Conservation (phyloP, 2,329 filamentous ascomycete species). For the Colletotrichum sp. region DNA sequence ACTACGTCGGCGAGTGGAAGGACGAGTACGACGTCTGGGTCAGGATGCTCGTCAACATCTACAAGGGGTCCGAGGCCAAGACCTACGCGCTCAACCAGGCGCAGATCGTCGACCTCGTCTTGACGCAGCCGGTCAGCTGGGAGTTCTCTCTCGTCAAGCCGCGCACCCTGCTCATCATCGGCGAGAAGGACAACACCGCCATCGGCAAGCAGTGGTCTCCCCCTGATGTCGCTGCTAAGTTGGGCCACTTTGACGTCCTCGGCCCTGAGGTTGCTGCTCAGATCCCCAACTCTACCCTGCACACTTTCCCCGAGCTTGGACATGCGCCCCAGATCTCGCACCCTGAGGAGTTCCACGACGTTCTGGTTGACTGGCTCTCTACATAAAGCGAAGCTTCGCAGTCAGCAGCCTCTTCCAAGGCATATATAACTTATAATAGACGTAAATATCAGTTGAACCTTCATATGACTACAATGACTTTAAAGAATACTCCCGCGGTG, state of each 20-base stretch:
- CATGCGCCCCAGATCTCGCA: conserved; percentile 60
- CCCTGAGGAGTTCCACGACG: conserved; percentile 50
- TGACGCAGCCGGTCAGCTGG: conserved; percentile 55
- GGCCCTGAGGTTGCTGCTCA: conserved; percentile 47
- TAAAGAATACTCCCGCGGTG: neutral
- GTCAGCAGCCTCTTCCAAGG: accelerated
- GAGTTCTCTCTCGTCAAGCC: conserved; percentile 51
- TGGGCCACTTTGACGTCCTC: conserved; percentile 55
- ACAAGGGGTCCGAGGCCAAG: conserved; percentile 46
- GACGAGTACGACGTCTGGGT: conserved; percentile 58
- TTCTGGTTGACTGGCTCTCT: conserved; percentile 48
- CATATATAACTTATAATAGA: neutral
- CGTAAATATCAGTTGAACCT: neutral
- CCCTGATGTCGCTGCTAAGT: conserved; percentile 42
- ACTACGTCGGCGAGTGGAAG: conserved; percentile 54
- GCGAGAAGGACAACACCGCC: conserved; percentile 57
- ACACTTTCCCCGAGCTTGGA: conserved; percentile 53
- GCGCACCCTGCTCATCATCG: conserved; percentile 53
- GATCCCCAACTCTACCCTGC: conserved; percentile 48
- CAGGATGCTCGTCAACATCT: conserved; percentile 58
- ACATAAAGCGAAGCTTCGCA: neutral
- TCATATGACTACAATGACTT: neutral
- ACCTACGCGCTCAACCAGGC: conserved; percentile 53
- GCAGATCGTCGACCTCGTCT: conserved; percentile 58
- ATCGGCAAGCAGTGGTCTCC: conserved; percentile 59